These are phyloP conservation scores for Aspergillus cejpii DNA, from an alignment of 2,329 filamentous ascomycete genomes.

Conservation along the genomic window DNA sequence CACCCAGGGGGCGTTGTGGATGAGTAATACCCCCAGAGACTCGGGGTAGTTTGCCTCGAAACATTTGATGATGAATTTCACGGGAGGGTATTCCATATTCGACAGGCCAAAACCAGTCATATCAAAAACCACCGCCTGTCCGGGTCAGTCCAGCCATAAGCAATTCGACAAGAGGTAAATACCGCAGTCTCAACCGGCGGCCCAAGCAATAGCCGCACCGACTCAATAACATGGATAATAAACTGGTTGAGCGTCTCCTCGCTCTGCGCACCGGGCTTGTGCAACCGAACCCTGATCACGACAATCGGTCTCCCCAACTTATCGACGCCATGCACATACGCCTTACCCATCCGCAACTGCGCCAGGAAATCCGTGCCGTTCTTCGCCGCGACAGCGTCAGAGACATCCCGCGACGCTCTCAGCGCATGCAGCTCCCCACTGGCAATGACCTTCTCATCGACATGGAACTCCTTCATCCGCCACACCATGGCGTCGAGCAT, in stretches of 20 bases:
- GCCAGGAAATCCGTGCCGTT: conserved; percentile 67
- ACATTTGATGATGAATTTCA: conserved; percentile 98
- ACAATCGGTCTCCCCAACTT: conserved; percentile 77
- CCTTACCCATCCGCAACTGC: conserved; percentile 83
- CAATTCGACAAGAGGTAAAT: conserved; percentile 32
- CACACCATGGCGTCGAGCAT: conserved; percentile 84
- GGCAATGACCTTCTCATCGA: conserved; percentile 77
- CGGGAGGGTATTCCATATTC: conserved; percentile 96
- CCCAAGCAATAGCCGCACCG: conserved; percentile 69
- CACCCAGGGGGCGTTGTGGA: conserved; percentile 92
- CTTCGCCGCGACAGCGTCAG: conserved; percentile 56
- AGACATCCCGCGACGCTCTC: conserved; percentile 48
- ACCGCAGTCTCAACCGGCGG: conserved; percentile 84
- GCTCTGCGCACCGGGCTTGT: conserved; percentile 76
- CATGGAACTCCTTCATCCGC: conserved; percentile 70
- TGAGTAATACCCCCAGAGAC: conserved; percentile 74
- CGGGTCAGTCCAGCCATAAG: background rate
- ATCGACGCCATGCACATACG: conserved; percentile 78
- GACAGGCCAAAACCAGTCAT: conserved; percentile 89
- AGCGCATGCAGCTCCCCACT: conserved; percentile 63
- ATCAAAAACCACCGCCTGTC: conserved; percentile 81
- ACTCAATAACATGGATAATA: conserved; percentile 90
- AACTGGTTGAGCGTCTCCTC: conserved; percentile 76
- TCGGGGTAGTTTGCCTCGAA: conserved; percentile 98
- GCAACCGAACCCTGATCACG: conserved; percentile 70